Evolutionary conservation across 805 yeast species (phyloP).

Genomic region (Lipomyces anomalus): DNA sequence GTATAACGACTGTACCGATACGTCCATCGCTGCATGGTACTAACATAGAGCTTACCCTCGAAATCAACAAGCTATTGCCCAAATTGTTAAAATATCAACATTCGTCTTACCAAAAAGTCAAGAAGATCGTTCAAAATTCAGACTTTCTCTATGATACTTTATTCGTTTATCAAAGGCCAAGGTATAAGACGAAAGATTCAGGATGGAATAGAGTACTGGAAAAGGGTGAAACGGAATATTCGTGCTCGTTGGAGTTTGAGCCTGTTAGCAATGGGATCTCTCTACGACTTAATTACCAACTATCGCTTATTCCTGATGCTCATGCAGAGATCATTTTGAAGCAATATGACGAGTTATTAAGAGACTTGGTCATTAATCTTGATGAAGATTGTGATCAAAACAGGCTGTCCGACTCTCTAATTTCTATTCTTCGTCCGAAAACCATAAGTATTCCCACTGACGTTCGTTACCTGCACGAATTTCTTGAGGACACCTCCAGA

Average conservation of each 20-base stretch:
- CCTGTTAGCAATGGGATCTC: conserved; percentile 3
- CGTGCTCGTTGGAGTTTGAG: conserved; percentile 20
- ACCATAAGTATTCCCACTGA: conserved; percentile 4
- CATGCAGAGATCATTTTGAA: conserved; percentile 19
- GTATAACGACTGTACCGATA: conserved; percentile 23
- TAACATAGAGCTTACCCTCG: conserved; percentile 8
- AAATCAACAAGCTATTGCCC: conserved; percentile 2
- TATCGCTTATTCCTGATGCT: conserved; percentile 6
- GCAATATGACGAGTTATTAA: conserved; percentile 15
- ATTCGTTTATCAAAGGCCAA: conserved; percentile 18
- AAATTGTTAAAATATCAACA: conserved; percentile 14
- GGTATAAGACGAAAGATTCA: too few species aligned
- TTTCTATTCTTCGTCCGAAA: conserved; percentile 3
- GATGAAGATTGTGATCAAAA: background rate
- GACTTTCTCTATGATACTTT: conserved; percentile 19
- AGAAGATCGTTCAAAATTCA: conserved; percentile 1
- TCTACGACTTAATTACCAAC: conserved; percentile 1
- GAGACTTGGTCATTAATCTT: conserved; percentile 1
- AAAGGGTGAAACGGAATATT: conserved; percentile 1
- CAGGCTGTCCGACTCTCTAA: conserved; percentile 1
- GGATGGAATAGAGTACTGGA: background rate
- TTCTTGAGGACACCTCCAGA: conserved; percentile 21
- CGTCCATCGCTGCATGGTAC: conserved; percentile 14
- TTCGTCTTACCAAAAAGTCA: conserved; percentile 15
- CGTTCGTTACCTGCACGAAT: conserved; percentile 16